Evolutionary conservation across 768 basidiomycete genomes (phyloP), one percentile per base, ranked within the genome.

Genomic region (Mycena amicta): DNA sequence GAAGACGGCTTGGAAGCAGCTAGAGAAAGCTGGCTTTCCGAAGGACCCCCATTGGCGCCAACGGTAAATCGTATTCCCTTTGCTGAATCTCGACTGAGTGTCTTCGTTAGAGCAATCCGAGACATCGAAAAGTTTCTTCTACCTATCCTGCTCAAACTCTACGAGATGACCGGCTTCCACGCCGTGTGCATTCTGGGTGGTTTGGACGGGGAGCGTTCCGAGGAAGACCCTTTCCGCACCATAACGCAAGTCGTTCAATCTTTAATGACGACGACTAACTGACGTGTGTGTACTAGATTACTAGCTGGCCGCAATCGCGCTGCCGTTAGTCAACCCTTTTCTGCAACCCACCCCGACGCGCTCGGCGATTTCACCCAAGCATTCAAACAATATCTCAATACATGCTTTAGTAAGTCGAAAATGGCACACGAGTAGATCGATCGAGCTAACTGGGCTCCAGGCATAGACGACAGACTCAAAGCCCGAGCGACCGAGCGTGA

Each of bases 111-210:
- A 26, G 47, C 47, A 8, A 49, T 49, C 47, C 6, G 6, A 5
- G 47, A 49, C 11, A 25, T 49, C 4, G 6, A 29, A 13, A 28
- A 49, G 12, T 26, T 29, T 28, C 25, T 49, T 13, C 5, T 28
- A 8, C 25, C 47, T 20, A 27, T 49, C n/a, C 47, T 49, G 13
- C 25, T 12, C 47, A 13, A 27, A 23, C 6, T 49, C 26, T 28
- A 6, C 47, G 47, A 49, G n/a, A 49, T 49, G 25, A 49, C 47
- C 23, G 47, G 47, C 12, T 28, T 49, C 47, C 47, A 28, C 47
- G 47, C 26, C 47, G 4, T 49, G 15, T 49, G 47, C 22, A 13
- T 49, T 12, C 13, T 49, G 5, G 47, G 47, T 28, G 47, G 47
- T 6, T 23, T 49, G 6, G 26, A 26, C 25, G 15, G 15, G 5